Evolutionary conservation across 768 basidiomycete species (phyloP).

Genomic region (Kwoniella sp.): DNA sequence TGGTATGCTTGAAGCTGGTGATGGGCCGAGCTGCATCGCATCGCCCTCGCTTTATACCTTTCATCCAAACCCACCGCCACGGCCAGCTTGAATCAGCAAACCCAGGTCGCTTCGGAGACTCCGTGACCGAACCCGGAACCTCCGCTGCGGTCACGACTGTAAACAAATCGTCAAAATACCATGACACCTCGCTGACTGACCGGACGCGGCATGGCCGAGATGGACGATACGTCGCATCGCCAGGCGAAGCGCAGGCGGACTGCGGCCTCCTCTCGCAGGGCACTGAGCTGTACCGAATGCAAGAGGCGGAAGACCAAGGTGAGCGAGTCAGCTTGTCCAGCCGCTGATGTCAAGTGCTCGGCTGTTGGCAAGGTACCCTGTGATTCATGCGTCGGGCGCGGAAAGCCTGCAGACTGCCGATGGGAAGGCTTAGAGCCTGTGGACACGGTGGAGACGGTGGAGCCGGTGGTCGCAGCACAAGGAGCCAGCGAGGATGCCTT

Average conservation of each 20-base stretch:
- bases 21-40: no score
- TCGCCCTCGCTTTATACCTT: constrained; percentile 4
- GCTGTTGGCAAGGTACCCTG: constrained; percentile 14
- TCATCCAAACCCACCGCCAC: no score
- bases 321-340: neutral
- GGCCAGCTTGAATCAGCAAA: neutral
- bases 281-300: constrained; percentile 22
- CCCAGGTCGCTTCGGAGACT: neutral
- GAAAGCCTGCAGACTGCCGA: constrained; percentile 13
- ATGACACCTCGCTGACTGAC: no score
- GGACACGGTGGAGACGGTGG: no score
- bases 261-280: neutral
- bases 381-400: constrained; percentile 12
- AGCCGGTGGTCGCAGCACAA: no score
- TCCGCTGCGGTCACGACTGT: neutral
- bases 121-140: neutral
- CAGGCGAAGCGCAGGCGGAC: neutral
- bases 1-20: neutral
- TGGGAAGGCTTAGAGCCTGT: constrained; percentile 15
- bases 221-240: no score
- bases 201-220: no score
- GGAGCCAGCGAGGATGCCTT: no score
- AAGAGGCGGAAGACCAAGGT: constrained; percentile 23
- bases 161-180: no score
- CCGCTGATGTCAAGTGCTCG: constrained; percentile 6